A percentile compares a stretch with the other conserved stretches of the same genome.
These are phyloP conservation scores for Aspergillus sp. DNA, from an alignment of 2,329 filamentous ascomycete species.

Conservation along the genomic window DNA sequence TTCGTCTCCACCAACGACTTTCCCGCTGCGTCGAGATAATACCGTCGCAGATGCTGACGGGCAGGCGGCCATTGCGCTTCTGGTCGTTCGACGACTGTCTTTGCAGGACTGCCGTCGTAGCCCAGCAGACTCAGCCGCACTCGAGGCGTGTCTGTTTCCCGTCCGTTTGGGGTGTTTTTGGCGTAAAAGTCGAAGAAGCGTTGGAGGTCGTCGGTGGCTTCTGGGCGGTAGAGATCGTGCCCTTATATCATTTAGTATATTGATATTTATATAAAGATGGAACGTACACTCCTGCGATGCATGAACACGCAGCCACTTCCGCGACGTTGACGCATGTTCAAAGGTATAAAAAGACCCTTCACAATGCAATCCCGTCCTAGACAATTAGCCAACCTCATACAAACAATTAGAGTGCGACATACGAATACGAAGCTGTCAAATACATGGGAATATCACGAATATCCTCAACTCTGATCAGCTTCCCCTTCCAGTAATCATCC, in stretches of 20 bases:
- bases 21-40: background rate
- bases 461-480: slow-evolving; percentile 11
- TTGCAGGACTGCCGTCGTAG: slow-evolving; percentile 3
- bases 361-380: slow-evolving; percentile 12
- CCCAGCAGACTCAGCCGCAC: slow-evolving; percentile 4
- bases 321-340: slow-evolving; percentile 3
- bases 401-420: background rate
- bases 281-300: slow-evolving; percentile 16
- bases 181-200: slow-evolving; percentile 10
- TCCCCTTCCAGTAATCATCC: slow-evolving; percentile 20
- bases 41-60: background rate
- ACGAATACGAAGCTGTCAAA: slow-evolving; percentile 17
- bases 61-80: slow-evolving; percentile 2
- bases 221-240: slow-evolving; percentile 20
- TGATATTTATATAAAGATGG: background rate
- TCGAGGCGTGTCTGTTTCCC: slow-evolving; percentile 8
- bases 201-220: slow-evolving; percentile 15
- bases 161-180: slow-evolving; percentile 5
- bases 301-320: slow-evolving; percentile 21
- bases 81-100: slow-evolving; percentile 1
- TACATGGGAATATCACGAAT: slow-evolving; percentile 18
- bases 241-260: slow-evolving; percentile 2
- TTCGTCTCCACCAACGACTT: background rate
- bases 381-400: too few species aligned
- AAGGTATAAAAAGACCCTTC: slow-evolving; percentile 17